Base-by-base conservation (phyloP, 139 green algal species). In the Chlamydomonas eustigma region DNA sequence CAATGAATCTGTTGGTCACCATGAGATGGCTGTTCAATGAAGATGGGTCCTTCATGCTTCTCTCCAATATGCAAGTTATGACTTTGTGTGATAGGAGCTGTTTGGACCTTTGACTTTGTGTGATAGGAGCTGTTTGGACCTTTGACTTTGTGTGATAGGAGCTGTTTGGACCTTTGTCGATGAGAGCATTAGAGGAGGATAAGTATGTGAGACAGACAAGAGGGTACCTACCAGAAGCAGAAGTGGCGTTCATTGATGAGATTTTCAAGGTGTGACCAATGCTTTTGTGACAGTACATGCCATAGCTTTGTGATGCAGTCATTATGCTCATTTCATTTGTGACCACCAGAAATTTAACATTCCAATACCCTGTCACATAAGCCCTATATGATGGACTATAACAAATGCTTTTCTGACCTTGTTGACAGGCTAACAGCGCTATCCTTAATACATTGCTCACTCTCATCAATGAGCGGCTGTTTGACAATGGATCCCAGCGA, bases 401-500 rank as follows among this genome's bases (percentile, higher is more conserved):
- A n/a, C n/a, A n/a, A n/a, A n/a, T 85, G 81, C n/a, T n/a, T n/a
- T n/a, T n/a, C n/a, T n/a, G n/a, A n/a, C n/a, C n/a, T n/a, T n/a
- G n/a, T 18, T 18, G 12, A 18, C 44, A 58, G 44, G 93, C 94
- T 71, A 97, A 97, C 88, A 91, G 80, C 18, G 94, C 94, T 71
- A 98, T 98, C 86, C 79, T 97, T 22, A 98, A 98, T 87, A 91
- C 94, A 1, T 83, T 98, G 79, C 86, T 98, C 33, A 97, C 94
- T 31, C 84, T 98, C 28, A 82, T 98, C 4, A 98, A 98, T 80
- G 94, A 98, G 86, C 84, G 94, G 24, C 86, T 97, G 37, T 98
- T 97, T 79, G 92, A 97, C 87, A 98, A 98, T 77, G 94, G 94
- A 63, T 88, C 79, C 67, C 64, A 84, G 44, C 87, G 91, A 6